These are phyloP conservation scores for Piromyces finnis DNA, from an alignment of 192 early-diverging fungal genomes.

Conservation along the genomic window DNA sequence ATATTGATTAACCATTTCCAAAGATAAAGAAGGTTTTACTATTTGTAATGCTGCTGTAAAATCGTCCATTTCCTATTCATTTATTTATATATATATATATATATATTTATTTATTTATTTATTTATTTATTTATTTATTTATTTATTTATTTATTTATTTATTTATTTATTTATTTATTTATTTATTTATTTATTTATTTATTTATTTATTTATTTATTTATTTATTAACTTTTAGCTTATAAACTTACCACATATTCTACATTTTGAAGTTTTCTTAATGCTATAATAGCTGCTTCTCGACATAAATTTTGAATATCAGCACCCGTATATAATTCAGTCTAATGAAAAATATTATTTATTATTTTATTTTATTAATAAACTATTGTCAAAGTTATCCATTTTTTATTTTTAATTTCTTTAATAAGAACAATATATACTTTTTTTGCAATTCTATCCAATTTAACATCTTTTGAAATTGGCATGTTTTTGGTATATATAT, in stretches of 20 bases:
- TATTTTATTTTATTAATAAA: no score
- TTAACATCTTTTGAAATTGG: conserved; percentile 29
- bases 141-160: conserved; percentile 17
- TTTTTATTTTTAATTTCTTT: no score
- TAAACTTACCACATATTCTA: conserved; percentile 15
- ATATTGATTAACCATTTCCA: conserved; percentile 45
- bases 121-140: conserved; percentile 19
- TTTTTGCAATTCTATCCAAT: conserved; percentile 19
- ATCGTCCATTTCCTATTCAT: conserved; percentile 19
- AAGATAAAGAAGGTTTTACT: conserved; percentile 38
- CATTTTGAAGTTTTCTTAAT: conserved; percentile 7
- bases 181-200: not conserved
- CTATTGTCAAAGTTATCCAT: no score
- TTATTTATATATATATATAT: conserved; percentile 3
- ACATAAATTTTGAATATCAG: conserved; percentile 50
- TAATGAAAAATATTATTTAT: not conserved
- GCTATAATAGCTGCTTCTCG: conserved; percentile 36
- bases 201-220: conserved; percentile 26
- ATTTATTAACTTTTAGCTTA: conserved; percentile 30
- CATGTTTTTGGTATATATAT: conserved; percentile 35
- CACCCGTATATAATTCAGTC: conserved; percentile 57
- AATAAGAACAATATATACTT: not conserved
- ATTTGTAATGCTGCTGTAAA: conserved; percentile 30
- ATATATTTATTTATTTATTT: not conserved
- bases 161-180: conserved; percentile 6